phyloP scores from a whole-genome alignment of 78 protist genomes.

The Creolimax fragrantissima region DNA sequence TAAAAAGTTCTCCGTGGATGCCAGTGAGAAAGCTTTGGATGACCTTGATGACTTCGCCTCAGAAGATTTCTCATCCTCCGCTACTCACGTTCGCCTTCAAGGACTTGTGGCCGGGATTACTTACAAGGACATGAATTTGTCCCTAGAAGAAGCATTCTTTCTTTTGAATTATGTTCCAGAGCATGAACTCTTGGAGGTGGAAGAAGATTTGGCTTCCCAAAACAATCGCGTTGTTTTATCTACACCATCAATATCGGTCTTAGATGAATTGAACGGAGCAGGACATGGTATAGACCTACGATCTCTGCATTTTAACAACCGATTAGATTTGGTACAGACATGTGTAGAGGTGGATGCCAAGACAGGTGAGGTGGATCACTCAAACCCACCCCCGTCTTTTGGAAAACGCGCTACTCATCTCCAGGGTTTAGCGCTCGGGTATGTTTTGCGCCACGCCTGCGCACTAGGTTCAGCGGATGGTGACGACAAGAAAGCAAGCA shows the following conservation, averaged over 20 bases:
- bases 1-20: no score
- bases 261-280: not conserved
- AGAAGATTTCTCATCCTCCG: no score
- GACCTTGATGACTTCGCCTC: no score
- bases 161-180: not conserved
- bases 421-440: not conserved
- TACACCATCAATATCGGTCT: not conserved
- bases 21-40: no score
- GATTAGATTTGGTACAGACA: not conserved
- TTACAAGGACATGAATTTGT: not conserved
- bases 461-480: not conserved
- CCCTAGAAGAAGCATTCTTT: not conserved
- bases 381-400: not conserved
- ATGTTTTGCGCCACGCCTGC: not conserved
- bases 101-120: not conserved
- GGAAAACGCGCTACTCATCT: not conserved
- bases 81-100: not conserved
- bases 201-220: not conserved
- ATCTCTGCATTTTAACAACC: not conserved
- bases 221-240: not conserved
- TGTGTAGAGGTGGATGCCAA: not conserved
- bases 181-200: not conserved
- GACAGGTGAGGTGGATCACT: not conserved
- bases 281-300: not conserved
- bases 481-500: not conserved